Evolutionary conservation across 192 early-diverging fungal species (phyloP).

Genomic region (Endogone sp.): DNA sequence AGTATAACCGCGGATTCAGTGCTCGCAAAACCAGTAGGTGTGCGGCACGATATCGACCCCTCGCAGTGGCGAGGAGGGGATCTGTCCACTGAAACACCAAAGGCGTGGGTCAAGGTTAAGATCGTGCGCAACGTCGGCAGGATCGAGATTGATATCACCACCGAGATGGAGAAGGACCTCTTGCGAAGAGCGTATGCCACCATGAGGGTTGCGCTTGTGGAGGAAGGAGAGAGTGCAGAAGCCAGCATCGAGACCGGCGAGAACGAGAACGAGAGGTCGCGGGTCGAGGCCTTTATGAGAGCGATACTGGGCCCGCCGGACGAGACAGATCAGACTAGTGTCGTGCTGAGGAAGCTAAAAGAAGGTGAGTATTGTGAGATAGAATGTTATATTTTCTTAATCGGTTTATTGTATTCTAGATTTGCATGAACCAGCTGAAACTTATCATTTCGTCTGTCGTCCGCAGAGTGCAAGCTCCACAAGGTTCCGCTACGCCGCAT

Average conservation of each 20-base stretch:
- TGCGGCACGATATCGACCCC: slow-evolving; percentile 7
- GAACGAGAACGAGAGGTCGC: background rate
- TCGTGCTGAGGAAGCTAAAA: background rate
- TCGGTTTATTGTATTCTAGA: too few relatives aligned
- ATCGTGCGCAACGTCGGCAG: slow-evolving; percentile 11
- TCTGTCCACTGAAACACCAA: slow-evolving; percentile 16
- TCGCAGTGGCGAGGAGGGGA: slow-evolving; percentile 9
- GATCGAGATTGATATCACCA: slow-evolving; percentile 8
- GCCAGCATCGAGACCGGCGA: background rate
- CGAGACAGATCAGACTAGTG: background rate
- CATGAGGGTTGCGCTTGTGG: slow-evolving; percentile 1
- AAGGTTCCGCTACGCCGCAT: background rate
- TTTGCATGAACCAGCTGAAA: too few relatives aligned
- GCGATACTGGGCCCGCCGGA: background rate
- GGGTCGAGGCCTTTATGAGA: slow-evolving; percentile 1
- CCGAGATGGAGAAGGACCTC: slow-evolving; percentile 18
- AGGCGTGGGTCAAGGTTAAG: slow-evolving; percentile 28
- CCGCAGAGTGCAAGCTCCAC: background rate
- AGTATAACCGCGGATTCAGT: slow-evolving; percentile 5
- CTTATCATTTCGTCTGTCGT: background rate
- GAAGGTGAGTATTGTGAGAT: background rate
- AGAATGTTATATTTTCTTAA: too few relatives aligned
- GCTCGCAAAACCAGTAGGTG: slow-evolving; percentile 8
- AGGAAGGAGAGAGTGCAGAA: background rate
- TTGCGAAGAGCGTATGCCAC: slow-evolving; percentile 18